These are phyloP conservation scores for Tolypocladium pustulatum DNA, from an alignment of 2,329 filamentous ascomycete genomes.

Conservation along the genomic window DNA sequence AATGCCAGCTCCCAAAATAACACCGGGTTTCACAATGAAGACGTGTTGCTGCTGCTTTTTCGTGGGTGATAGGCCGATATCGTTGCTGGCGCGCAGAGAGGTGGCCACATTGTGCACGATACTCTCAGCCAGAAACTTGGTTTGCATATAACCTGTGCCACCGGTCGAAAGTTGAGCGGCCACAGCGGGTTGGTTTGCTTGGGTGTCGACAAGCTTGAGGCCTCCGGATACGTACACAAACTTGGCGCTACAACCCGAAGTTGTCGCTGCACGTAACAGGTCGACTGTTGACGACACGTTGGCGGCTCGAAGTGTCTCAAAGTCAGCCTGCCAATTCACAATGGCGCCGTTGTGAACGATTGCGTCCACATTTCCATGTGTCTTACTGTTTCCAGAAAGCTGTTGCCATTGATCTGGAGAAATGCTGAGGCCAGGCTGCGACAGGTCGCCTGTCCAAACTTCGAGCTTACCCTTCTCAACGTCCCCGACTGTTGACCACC, in stretches of 20 bases:
- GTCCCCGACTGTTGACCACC: slow-evolving; percentile 4
- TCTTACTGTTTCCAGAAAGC: slow-evolving; percentile 21
- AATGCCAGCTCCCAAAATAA: slow-evolving; percentile 9
- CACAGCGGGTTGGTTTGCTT: neutral
- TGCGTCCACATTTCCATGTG: slow-evolving; percentile 47
- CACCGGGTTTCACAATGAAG: slow-evolving; percentile 11
- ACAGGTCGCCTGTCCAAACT: slow-evolving; percentile 9
- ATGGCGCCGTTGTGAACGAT: slow-evolving; percentile 74
- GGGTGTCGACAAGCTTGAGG: neutral
- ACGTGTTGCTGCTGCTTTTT: slow-evolving; percentile 5
- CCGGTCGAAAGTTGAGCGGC: neutral
- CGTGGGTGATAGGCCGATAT: too few relatives aligned
- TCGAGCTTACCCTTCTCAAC: slow-evolving; percentile 1
- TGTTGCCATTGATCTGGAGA: slow-evolving; percentile 41
- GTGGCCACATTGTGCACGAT: slow-evolving; percentile 5
- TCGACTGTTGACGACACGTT: slow-evolving; percentile 47
- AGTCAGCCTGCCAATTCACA: slow-evolving; percentile 73
- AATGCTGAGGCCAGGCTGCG: slow-evolving; percentile 1
- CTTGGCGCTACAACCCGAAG: slow-evolving; percentile 6
- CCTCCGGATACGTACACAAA: slow-evolving; percentile 15
- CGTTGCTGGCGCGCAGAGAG: neutral
- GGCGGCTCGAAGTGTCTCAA: slow-evolving; percentile 57
- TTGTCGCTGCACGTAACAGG: slow-evolving; percentile 7
- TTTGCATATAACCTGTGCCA: slow-evolving; percentile 10
- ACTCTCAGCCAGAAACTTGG: slow-evolving; percentile 13